These are phyloP conservation scores for Triticum monococcum DNA, from an alignment of 176 grass and related monocot genomes.

Conservation along the genomic window DNA sequence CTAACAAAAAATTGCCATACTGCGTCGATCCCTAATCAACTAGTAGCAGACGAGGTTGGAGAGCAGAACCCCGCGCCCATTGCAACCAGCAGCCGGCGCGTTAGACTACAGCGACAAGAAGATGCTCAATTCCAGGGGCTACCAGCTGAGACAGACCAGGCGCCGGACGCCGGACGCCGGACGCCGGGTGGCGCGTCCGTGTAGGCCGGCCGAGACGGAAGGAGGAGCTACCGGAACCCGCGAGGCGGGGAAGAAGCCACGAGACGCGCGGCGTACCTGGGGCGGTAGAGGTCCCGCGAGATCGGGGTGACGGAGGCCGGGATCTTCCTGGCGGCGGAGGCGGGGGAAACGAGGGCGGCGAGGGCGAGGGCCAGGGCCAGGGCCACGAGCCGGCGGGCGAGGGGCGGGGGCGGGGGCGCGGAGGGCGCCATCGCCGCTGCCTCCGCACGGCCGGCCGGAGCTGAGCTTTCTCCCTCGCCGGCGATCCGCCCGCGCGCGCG, in stretches of 20 bases:
- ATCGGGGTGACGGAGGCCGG: slow-evolving; percentile 43
- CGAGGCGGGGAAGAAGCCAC: background rate
- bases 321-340: slow-evolving; percentile 32
- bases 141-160: background rate
- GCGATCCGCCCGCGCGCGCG: slow-evolving; percentile 17
- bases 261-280: slow-evolving; percentile 43
- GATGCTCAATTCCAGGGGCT: too few relatives aligned
- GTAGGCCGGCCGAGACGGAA: background rate
- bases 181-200: background rate
- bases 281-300: slow-evolving; percentile 73
- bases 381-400: background rate
- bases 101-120: background rate
- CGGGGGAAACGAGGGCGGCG: background rate
- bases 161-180: background rate
- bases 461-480: background rate
- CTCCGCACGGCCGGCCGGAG: background rate
- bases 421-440: slow-evolving; percentile 20
- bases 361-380: slow-evolving; percentile 11
- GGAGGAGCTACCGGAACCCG: background rate
- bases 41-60: background rate
- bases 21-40: background rate
- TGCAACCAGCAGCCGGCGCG: background rate
- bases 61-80: background rate
- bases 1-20: background rate
- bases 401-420: background rate